Evolutionary conservation across 305 asterid species (phyloP).

Genomic region (Lippia alba): DNA sequence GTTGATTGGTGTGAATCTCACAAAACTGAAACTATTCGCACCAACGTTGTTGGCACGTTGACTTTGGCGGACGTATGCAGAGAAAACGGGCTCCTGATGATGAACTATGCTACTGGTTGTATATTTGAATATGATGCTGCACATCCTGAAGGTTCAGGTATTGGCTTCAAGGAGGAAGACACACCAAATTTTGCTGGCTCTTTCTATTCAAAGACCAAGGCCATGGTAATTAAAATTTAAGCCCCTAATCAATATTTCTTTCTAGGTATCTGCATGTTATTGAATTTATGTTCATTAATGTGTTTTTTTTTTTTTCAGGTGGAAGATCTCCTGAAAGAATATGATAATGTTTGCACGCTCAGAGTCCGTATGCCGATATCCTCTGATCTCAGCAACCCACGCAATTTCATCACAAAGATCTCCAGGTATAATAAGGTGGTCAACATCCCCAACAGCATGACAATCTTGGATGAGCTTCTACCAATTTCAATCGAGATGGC

Average conservation of each 20-base stretch:
- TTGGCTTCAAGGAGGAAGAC: slow-evolving; percentile 81
- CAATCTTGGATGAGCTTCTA: slow-evolving; percentile 75
- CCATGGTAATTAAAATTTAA: slow-evolving; percentile 54
- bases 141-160: slow-evolving; percentile 76
- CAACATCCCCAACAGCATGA: slow-evolving; percentile 83
- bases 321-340: slow-evolving; percentile 72
- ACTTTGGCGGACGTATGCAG: slow-evolving; percentile 77
- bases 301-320: slow-evolving; percentile 47
- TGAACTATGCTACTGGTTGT: slow-evolving; percentile 79
- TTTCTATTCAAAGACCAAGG: slow-evolving; percentile 85
- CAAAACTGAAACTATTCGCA: slow-evolving; percentile 71
- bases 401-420: slow-evolving; percentile 77
- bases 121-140: slow-evolving; percentile 74
- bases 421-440: slow-evolving; percentile 71
- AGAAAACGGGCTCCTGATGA: slow-evolving; percentile 61
- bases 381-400: slow-evolving; percentile 67
- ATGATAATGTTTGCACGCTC: slow-evolving; percentile 74
- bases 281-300: slow-evolving; percentile 14
- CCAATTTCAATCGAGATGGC: slow-evolving; percentile 82
- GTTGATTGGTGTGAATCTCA: slow-evolving; percentile 87
- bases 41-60: slow-evolving; percentile 74
- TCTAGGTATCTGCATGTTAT: neutral
- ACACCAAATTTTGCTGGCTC: slow-evolving; percentile 72
- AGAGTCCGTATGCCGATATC: slow-evolving; percentile 82
- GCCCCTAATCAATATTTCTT: neutral